A percentile compares a stretch with the other conserved stretches of the same genome.
Evolutionary conservation across 208 protist species (phyloP).

Genomic region (Sergeia podlipaevii): DNA sequence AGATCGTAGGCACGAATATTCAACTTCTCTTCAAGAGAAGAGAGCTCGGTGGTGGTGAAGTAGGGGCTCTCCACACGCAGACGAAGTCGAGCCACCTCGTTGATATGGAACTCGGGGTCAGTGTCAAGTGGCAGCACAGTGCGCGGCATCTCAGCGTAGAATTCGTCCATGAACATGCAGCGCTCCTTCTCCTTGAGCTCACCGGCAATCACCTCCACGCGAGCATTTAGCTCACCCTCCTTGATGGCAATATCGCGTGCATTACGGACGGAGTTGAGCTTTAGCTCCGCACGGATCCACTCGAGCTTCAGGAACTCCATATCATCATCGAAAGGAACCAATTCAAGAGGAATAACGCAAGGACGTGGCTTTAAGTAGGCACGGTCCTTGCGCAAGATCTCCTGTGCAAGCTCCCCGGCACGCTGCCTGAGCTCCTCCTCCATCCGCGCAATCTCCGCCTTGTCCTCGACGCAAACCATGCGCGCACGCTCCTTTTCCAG

Average conservation of each 20-base stretch:
- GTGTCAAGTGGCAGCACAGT: slow-evolving; percentile 16
- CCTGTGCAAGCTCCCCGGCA: slow-evolving; percentile 15
- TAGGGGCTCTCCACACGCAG: slow-evolving; percentile 22
- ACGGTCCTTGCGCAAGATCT: slow-evolving; percentile 12
- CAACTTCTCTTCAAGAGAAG: slow-evolving; percentile 29
- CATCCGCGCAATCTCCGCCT: slow-evolving; percentile 2
- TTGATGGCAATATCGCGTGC: slow-evolving; percentile 16
- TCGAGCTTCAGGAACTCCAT: slow-evolving; percentile 28
- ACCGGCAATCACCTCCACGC: slow-evolving; percentile 16
- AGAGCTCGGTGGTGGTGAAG: slow-evolving; percentile 1
- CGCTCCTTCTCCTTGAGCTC: slow-evolving; percentile 21
- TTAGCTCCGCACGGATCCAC: slow-evolving; percentile 28
- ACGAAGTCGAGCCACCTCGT: slow-evolving; percentile 14
- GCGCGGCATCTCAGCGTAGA: slow-evolving; percentile 19
- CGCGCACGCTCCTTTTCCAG: slow-evolving; percentile 13
- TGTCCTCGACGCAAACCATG: slow-evolving; percentile 16
- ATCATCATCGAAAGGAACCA: slow-evolving; percentile 40
- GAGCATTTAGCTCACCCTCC: slow-evolving; percentile 18
- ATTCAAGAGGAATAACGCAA: slow-evolving; percentile 17
- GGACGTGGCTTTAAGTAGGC: slow-evolving; percentile 12
- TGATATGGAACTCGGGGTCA: slow-evolving; percentile 22
- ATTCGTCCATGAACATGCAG: slow-evolving; percentile 9
- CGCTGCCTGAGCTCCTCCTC: slow-evolving; percentile 12
- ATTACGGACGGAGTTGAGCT: slow-evolving; percentile 14
- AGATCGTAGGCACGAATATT: slow-evolving; percentile 39